Evolutionary conservation across 2,329 filamentous ascomycete genomes (phyloP).

Genomic region (Exophiala sp.): DNA sequence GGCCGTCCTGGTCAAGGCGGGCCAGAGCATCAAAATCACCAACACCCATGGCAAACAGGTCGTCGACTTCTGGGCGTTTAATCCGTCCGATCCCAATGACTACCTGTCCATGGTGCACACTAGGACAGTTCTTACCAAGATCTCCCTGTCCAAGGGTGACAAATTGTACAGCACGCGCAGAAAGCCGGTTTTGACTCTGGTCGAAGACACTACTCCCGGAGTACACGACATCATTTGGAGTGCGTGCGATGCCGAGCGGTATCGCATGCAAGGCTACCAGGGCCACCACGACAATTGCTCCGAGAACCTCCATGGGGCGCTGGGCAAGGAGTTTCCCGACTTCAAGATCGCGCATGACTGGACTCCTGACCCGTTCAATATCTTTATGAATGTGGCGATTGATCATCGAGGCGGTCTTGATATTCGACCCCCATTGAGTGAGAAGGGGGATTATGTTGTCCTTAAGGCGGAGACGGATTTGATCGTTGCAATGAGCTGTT

Average conservation of each 20-base stretch:
- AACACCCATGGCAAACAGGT: slow-evolving; percentile 51
- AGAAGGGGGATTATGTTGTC: slow-evolving; percentile 35
- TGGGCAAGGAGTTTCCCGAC: slow-evolving; percentile 27
- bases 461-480: slow-evolving; percentile 36
- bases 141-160: slow-evolving; percentile 33
- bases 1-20: slow-evolving; percentile 36
- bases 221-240: slow-evolving; percentile 42
- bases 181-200: slow-evolving; percentile 36
- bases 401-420: slow-evolving; percentile 21
- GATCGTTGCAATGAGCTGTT: slow-evolving; percentile 42
- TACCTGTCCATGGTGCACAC: slow-evolving; percentile 40
- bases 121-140: slow-evolving; percentile 33
- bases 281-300: slow-evolving; percentile 40
- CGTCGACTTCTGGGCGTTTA: slow-evolving; percentile 49
- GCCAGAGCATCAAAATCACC: slow-evolving; percentile 44
- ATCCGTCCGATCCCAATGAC: slow-evolving; percentile 29
- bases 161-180: slow-evolving; percentile 38
- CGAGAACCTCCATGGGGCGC: slow-evolving; percentile 37
- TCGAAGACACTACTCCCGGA: slow-evolving; percentile 38
- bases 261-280: slow-evolving; percentile 35
- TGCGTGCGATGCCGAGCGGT: slow-evolving; percentile 39
- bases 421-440: slow-evolving; percentile 33
- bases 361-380: slow-evolving; percentile 41
- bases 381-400: slow-evolving; percentile 44
- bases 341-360: slow-evolving; percentile 20